These are phyloP conservation scores for Vitis vinifera DNA, from an alignment of 164 flowering plant species.

Conservation along the genomic window DNA sequence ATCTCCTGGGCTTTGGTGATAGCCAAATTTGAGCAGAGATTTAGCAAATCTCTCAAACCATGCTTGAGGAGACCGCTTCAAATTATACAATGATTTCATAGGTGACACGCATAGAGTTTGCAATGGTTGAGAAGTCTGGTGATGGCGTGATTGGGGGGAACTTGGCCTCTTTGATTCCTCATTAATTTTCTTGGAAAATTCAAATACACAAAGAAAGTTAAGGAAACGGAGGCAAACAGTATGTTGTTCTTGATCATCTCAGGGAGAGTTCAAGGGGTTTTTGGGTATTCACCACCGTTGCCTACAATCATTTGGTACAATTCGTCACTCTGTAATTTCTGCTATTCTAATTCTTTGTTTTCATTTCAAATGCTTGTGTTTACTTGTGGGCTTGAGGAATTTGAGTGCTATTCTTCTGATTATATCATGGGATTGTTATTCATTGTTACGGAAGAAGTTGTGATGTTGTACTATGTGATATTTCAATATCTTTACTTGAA, in stretches of 20 bases:
- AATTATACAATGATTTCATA: background rate
- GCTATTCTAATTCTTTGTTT: background rate
- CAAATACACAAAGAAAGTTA: too few relatives aligned
- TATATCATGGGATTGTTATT: too few relatives aligned
- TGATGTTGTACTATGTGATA: too few relatives aligned
- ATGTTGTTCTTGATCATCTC: background rate
- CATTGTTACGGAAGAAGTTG: too few relatives aligned
- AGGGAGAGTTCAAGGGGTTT: background rate
- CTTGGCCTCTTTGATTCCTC: slow-evolving; percentile 37
- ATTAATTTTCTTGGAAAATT: background rate
- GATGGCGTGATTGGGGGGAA: slow-evolving; percentile 51
- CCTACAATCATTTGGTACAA: slow-evolving; percentile 11
- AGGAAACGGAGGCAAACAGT: too few relatives aligned
- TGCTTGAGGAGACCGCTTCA: too few relatives aligned
- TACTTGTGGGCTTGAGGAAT: background rate
- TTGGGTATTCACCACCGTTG: too few relatives aligned
- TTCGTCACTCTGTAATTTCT: background rate
- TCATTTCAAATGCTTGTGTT: background rate
- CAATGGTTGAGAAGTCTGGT: slow-evolving; percentile 36
- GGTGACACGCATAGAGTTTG: background rate
- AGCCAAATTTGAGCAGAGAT: too few relatives aligned
- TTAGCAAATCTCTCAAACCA: too few relatives aligned
- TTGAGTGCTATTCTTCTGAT: too few relatives aligned
- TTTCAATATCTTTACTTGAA: too few relatives aligned
- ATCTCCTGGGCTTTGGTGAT: too few relatives aligned